Base-by-base conservation (phyloP, 129 eudicot species). In the Lonicera japonica region DNA sequence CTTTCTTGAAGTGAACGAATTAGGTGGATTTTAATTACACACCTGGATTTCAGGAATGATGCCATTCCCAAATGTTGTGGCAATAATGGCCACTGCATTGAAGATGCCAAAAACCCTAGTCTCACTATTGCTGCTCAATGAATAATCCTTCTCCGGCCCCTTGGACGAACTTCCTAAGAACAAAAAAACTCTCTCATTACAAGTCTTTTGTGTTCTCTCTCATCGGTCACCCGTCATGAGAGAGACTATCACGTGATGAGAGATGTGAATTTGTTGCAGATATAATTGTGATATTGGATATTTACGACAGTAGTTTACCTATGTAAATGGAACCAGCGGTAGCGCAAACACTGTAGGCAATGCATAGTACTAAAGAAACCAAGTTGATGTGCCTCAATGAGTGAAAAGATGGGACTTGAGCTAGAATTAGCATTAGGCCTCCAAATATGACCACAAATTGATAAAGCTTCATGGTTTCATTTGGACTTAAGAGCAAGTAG, bases 11-110 rank as follows among this genome's bases (percentile, higher is more conserved):
- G 4, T 3, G 21, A 52, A 18, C 22, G n/a, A 18, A 18, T 52
- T n/a, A 52, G 56, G 56, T 15, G 21, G 9, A 21, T 21, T 29
- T 29, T 45, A 15, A 17, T 2, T 50, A 50, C 21, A 4, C 18
- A 91, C 97, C 88, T 92, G 98, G 55, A 87, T 92, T 70, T 92
- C 98, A 14, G 98, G 98, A 61, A 92, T 87, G 56, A 92, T 92
- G 21, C 98, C 98, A 63, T 92, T 92, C 58, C 98, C 98, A 63
- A 29, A 92, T 36, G 98, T 82, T 62, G 98, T 87, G 46, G 98
- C 98, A 21, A 92, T 79, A 29, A 92, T 92, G 23, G 98, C 90
- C 60, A 92, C 57, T 21, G 98, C 82, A 61, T 87, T 92, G 34
- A 92, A 92, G 25, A 87, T 68, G 41, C 95, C 96, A 65, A 90